Evolutionary conservation across 768 basidiomycete species (phyloP), one percentile per base, ranked within the genome.

Genomic region (Pisolithus albus): DNA sequence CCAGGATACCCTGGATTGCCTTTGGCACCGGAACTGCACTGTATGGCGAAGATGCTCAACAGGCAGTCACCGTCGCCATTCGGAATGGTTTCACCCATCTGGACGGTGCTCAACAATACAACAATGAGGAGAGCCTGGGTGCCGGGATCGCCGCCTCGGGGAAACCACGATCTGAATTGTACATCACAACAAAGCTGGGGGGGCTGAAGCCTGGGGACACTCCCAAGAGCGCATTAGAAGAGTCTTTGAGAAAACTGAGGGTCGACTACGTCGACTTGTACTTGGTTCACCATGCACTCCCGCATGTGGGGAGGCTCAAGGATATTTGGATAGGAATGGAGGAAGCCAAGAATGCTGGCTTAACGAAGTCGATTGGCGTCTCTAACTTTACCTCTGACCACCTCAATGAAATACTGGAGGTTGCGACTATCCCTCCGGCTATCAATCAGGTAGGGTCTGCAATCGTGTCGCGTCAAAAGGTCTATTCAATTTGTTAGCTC

Each of bases 301-400:
- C 64, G 3, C 67, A 72, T 42, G 65, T 58, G 37, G 77, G 75
- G 19, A 74, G 65, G 48, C 64, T 84, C 48, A 69, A 70, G 51
- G 72, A 78, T 23, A 62, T 78, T 47, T 86, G 85, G 84, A 72
- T 72, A 44, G 77, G 69, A 5, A 76, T 87, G 76, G 83, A 86
- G 59, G 76, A 74, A 38, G 67, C 79, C 36, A 71, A 80, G 58
- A 60, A 60, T 19, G 75, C 66, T 6, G 74, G 75, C 10, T 56
- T 70, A 40, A 64, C 72, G 21, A 71, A 62, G 53, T 68, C 66
- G 47, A 73, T 78, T 39, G 81, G 82, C 5, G 77, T 83, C 15
- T 78, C 77, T n/a, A 83, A 83, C 66, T 78, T 77, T 61, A 68
- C 67, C 16, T 60, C 70, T 18, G 57, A 66, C 40, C 63, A 77